These are phyloP conservation scores for Suillus fuscotomentosus DNA, from an alignment of 768 basidiomycete species.

Conservation along the genomic window DNA sequence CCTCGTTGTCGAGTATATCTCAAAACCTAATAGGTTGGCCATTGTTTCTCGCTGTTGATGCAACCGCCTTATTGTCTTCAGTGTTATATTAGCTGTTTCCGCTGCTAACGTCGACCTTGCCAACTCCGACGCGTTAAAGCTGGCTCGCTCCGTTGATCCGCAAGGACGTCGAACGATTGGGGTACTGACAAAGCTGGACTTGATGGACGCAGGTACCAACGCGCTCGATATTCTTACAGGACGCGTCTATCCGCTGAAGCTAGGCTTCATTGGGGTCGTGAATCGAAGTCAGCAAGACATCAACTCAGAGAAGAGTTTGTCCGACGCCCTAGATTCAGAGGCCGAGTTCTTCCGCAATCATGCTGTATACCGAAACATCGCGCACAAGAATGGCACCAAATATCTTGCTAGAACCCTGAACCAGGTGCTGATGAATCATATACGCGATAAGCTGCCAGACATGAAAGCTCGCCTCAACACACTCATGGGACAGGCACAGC, in stretches of 20 bases:
- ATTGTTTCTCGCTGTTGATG: neutral
- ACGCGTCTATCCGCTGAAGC: constrained; percentile 94
- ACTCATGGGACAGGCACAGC: constrained; percentile 97
- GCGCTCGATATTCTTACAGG: constrained; percentile 95
- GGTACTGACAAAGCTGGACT: constrained; percentile 93
- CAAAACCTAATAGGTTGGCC: constrained; percentile 89
- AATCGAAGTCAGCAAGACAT: constrained; percentile 99
- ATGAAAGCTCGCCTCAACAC: constrained; percentile 99
- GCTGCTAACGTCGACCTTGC: constrained; percentile 98
- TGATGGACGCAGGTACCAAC: constrained; percentile 99
- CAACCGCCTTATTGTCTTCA: constrained; percentile 27
- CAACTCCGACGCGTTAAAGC: constrained; percentile 96
- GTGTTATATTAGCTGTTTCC: constrained; percentile 95
- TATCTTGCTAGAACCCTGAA: constrained; percentile 93
- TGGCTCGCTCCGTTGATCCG: constrained; percentile 93
- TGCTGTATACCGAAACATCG: constrained; percentile 89
- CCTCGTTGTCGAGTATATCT: constrained; percentile 93
- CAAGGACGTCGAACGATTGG: constrained; percentile 97
- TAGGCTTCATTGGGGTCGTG: constrained; percentile 98
- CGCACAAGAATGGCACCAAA: constrained; percentile 97
- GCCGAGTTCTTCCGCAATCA: constrained; percentile 90
- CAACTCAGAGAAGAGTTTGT: constrained; percentile 80
- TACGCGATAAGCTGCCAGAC: constrained; percentile 97
- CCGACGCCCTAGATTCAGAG: constrained; percentile 82
- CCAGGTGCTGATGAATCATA: constrained; percentile 94